phyloP scores from a whole-genome alignment of 805 yeast species.

The Lipomyces starkeyi region DNA sequence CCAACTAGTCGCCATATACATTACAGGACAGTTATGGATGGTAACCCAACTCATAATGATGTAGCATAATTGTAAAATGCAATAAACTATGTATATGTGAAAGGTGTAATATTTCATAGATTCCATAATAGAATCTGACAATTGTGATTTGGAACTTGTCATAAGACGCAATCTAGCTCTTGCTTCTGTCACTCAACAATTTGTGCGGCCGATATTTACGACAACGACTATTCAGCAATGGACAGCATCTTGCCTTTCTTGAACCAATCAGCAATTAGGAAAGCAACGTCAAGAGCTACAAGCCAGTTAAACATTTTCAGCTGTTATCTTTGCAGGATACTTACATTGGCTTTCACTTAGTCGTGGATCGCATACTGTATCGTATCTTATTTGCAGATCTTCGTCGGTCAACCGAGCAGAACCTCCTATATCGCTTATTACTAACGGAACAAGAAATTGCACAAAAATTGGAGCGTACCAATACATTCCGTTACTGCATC shows the following conservation, averaged over 20 bases:
- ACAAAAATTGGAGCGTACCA: constrained; percentile 39
- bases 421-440: constrained; percentile 40
- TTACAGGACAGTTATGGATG: background rate
- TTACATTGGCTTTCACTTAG: constrained; percentile 48
- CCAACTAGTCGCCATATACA: constrained; percentile 22
- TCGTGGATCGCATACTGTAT: constrained; percentile 54
- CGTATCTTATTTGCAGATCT: constrained; percentile 49
- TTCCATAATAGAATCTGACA: background rate
- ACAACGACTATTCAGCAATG: constrained; percentile 10
- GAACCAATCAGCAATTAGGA: constrained; percentile 50
- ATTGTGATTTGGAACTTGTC: background rate
- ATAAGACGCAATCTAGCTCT: background rate
- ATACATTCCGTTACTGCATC: constrained; percentile 54
- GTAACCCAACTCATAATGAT: background rate
- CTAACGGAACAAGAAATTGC: background rate
- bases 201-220: background rate
- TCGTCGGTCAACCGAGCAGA: constrained; percentile 49
- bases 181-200: background rate
- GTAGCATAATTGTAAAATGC: background rate
- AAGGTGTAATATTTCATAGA: background rate
- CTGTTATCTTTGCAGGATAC: constrained; percentile 8
- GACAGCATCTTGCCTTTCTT: constrained; percentile 37
- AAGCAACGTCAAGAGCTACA: constrained; percentile 50
- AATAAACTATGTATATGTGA: background rate
- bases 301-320: background rate